phyloP scores from a whole-genome alignment of 2,329 filamentous ascomycete species.

The Pseudopithomyces chartarum region DNA sequence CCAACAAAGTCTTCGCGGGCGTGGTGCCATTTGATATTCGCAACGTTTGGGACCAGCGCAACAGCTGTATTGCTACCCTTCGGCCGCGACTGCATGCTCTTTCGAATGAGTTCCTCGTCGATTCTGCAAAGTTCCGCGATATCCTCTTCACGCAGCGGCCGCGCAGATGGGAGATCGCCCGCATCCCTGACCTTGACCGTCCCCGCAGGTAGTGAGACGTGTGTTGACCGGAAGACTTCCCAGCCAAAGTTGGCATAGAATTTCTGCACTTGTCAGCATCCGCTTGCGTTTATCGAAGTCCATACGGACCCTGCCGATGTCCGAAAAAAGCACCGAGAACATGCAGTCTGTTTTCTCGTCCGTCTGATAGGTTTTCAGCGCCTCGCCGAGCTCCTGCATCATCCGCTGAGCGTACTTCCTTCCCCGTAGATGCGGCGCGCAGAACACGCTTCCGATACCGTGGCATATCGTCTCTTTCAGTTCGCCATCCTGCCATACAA shows the following conservation, averaged over 20 bases:
- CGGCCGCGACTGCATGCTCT: conserved; percentile 52
- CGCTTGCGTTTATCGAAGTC: not conserved
- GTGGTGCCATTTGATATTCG: conserved; percentile 76
- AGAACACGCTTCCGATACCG: conserved; percentile 82
- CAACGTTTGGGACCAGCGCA: conserved; percentile 70
- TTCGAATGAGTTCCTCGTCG: conserved; percentile 68
- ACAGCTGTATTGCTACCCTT: conserved; percentile 58
- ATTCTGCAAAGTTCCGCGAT: conserved; percentile 65
- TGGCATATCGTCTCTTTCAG: conserved; percentile 66
- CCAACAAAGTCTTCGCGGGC: conserved; percentile 80
- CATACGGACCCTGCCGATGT: conserved; percentile 68
- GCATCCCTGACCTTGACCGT: conserved; percentile 16
- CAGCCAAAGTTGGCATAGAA: conserved; percentile 83
- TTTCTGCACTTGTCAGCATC: conserved; percentile 70
- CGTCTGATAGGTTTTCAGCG: conserved; percentile 59
- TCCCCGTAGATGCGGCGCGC: conserved; percentile 67
- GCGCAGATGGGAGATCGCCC: conserved; percentile 26
- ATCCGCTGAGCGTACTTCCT: conserved; percentile 79
- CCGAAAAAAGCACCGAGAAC: conserved; percentile 84
- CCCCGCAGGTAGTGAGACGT: conserved; percentile 66
- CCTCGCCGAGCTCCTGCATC: conserved; percentile 70
- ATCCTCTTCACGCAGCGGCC: conserved; percentile 62
- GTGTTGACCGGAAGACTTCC: conserved; percentile 73
- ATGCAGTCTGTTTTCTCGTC: conserved; percentile 48
- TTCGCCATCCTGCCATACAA: conserved; percentile 54